Evolutionary conservation across 2,329 filamentous ascomycete genomes (phyloP).

Genomic region (Cladosporium sp.): DNA sequence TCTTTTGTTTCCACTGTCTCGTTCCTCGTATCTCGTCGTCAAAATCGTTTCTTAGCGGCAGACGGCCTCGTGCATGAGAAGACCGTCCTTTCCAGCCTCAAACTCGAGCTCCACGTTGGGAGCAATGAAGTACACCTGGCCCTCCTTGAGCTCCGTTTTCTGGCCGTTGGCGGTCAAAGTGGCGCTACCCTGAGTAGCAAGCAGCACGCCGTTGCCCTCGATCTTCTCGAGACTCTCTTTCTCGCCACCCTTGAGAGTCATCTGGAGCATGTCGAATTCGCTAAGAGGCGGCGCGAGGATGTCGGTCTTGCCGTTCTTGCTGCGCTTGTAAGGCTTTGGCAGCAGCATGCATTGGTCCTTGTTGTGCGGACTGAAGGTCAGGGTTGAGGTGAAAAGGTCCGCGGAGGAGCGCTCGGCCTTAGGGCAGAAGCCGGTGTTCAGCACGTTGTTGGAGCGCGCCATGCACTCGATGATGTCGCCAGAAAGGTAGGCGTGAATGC

Average conservation of each 20-base stretch:
- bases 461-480: slow-evolving; percentile 76
- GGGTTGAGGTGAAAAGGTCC: slow-evolving; percentile 55
- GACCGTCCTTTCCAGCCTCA: slow-evolving; percentile 25
- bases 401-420: slow-evolving; percentile 56
- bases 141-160: slow-evolving; percentile 51
- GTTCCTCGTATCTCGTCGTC: slow-evolving; percentile 4
- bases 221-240: slow-evolving; percentile 51
- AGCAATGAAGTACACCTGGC: slow-evolving; percentile 62
- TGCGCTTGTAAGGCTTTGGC: slow-evolving; percentile 29
- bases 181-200: slow-evolving; percentile 56
- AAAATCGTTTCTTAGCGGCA: slow-evolving; percentile 29
- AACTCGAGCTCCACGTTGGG: slow-evolving; percentile 48
- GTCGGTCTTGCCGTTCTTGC: slow-evolving; percentile 54
- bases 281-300: slow-evolving; percentile 61
- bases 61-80: slow-evolving; percentile 46
- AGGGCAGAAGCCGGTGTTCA: slow-evolving; percentile 70
- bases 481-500: slow-evolving; percentile 65
- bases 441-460: slow-evolving; percentile 67
- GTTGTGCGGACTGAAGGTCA: slow-evolving; percentile 60
- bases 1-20: not conserved
- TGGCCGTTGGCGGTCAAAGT: slow-evolving; percentile 49
- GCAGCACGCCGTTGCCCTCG: slow-evolving; percentile 56
- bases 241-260: slow-evolving; percentile 51
- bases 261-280: slow-evolving; percentile 65
- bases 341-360: slow-evolving; percentile 52